Evolutionary conservation across 179 eudicot genomes (phyloP).

Genomic region (Beta lomatogona): DNA sequence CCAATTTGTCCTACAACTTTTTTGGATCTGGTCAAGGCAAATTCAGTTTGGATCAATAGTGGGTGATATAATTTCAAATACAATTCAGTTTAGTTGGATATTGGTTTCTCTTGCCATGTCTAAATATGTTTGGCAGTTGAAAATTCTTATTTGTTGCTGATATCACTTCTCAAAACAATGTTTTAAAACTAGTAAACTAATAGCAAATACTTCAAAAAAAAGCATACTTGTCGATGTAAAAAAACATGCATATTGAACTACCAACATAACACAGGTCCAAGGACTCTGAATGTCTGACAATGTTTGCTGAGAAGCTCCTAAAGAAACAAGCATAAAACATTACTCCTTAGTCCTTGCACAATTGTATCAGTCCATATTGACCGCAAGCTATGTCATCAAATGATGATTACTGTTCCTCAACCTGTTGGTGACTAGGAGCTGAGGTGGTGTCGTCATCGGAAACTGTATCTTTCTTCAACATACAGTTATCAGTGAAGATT

Average conservation of each 20-base stretch:
- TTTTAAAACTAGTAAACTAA: too few relatives aligned
- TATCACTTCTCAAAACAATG: too few relatives aligned
- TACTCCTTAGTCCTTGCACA: background rate
- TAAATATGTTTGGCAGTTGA: too few relatives aligned
- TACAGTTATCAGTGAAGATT: conserved; percentile 1
- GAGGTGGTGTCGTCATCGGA: conserved; percentile 29
- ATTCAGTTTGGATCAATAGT: too few relatives aligned
- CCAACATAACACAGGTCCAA: background rate
- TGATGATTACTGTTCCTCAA: background rate
- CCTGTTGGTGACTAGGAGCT: background rate
- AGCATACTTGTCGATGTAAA: too few relatives aligned
- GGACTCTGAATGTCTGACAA: background rate
- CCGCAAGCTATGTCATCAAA: background rate
- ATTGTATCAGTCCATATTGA: background rate
- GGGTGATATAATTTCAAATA: too few relatives aligned
- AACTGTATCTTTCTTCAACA: conserved; percentile 11
- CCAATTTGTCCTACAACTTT: too few relatives aligned
- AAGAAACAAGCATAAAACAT: background rate
- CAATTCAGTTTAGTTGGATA: too few relatives aligned
- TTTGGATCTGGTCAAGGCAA: too few relatives aligned
- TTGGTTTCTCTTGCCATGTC: too few relatives aligned
- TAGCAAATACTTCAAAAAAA: too few relatives aligned
- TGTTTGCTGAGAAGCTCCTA: background rate
- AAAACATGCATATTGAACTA: background rate
- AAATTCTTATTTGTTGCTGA: too few relatives aligned